Base-by-base conservation (phyloP, 2,329 filamentous ascomycete species). In the Onygenales sp. region DNA sequence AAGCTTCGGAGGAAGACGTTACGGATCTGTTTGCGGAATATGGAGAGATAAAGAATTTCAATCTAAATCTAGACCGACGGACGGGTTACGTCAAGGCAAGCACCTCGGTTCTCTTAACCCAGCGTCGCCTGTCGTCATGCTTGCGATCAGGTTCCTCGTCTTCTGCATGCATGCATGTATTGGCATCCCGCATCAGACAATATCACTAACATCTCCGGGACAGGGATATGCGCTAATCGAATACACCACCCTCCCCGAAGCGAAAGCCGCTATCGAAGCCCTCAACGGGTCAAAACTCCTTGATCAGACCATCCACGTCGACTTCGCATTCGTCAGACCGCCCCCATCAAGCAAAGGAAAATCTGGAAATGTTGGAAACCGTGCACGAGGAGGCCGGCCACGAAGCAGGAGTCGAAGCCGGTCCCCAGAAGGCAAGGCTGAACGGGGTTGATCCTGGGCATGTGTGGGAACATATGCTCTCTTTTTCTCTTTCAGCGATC, bases 201-300 rank as follows among this genome's bases (percentile, higher is more conserved):
- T 6, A 14, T 49, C 39, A 36, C 46, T 49, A 11, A 49, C 46
- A 11, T 40, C 44, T 42, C 36, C n/a, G 21, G 21, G 42, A 14
- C 59, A 85, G 82, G 82, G 82, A 58, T 85, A 85, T 65, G 81
- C 79, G 39, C 73, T 85, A 54, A 83, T 85, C 59, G 82, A 85
- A 70, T 85, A 83, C 63, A 72, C 81, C 1, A 85, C 82, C 7
- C 73, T 84, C 51, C 73, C 76, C 50, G 82, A 85, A 69, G 82
- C 82, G n/a, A 75, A 75, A 50, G 79, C 78, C 36, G 82, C 82
- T 4, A 81, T 85, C 63, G 77, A 82, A 63, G 78, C 76, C 56
- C 77, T 81, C 27, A 79, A 84, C 58, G 79, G 76, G 45, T 69
- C 77, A 51, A 81, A 84, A 65, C 67, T 85, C 49, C 78, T 85